Conservation (phyloP, 2,329 filamentous ascomycete species). For the Diaporthe australafricana region DNA sequence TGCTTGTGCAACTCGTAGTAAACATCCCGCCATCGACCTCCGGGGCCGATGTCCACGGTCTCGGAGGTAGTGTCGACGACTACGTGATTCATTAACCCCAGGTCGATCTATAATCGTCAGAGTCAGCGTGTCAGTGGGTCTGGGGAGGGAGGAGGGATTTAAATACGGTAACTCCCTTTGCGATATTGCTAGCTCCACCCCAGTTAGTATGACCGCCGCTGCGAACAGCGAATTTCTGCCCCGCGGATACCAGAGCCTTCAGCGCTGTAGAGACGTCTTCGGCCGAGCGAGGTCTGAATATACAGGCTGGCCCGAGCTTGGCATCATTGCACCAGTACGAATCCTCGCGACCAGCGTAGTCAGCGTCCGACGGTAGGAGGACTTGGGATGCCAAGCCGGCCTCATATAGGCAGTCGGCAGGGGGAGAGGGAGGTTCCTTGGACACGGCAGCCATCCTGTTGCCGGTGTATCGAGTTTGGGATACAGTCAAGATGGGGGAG, state of each 20-base stretch:
- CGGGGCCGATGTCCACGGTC: slow-evolving; percentile 6
- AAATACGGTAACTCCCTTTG: background rate
- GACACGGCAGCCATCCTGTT: background rate
- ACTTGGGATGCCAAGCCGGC: slow-evolving; percentile 9
- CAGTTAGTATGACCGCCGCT: slow-evolving; percentile 19
- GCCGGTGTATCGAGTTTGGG: background rate
- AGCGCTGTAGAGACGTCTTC: slow-evolving; percentile 7
- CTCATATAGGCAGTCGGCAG: background rate
- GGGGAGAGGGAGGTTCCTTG: background rate
- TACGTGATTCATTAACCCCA: slow-evolving; percentile 13
- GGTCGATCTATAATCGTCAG: background rate
- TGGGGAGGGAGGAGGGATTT: background rate
- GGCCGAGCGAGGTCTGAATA: slow-evolving; percentile 3
- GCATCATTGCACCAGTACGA: slow-evolving; percentile 17
- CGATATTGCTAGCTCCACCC: slow-evolving; percentile 12
- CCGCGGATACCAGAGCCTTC: background rate
- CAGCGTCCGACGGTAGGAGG: background rate
- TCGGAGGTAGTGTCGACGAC: background rate
- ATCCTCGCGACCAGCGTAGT: background rate
- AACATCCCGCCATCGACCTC: slow-evolving; percentile 12
- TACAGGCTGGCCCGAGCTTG: slow-evolving; percentile 8
- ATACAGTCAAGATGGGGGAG: background rate
- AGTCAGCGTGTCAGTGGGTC: background rate
- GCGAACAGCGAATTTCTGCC: slow-evolving; percentile 1
- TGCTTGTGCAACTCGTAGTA: slow-evolving; percentile 15